Evolutionary conservation across 2,329 filamentous ascomycete genomes (phyloP), one percentile per base, ranked within the genome.

Genomic region (Paraphaeosphaeria minitans): DNA sequence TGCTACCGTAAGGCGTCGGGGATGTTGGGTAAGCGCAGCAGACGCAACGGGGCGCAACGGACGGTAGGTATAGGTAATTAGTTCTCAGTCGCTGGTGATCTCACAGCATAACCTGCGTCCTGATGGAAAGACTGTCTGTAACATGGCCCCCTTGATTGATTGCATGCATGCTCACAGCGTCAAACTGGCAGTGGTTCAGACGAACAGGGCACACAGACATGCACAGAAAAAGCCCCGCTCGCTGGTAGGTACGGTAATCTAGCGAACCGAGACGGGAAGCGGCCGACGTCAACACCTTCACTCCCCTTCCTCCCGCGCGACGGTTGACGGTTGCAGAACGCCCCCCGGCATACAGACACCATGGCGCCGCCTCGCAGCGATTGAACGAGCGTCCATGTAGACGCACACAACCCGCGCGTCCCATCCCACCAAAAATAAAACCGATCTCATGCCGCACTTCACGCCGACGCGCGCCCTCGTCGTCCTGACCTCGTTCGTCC

Each of bases 391-490:
- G 19, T 46, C 53, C 35, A 60, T 60, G 58, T 57, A 60, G 58
- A 42, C 55, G 31, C 31, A 47, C 33, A 21, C 41, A 21, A 42
- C 9, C 41, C 42, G 37, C 16, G 56, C 61, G 35, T 55, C 56
- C 33, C 48, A n/a, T n/a, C n/a, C n/a, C n/a, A n/a, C n/a, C n/a
- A n/a, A n/a, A n/a, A n/a, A n/a, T n/a, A 19, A 37, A 14, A 31
- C 53, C 55, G 57, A 63, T 64, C 47, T 58, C 5, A 75, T 75
- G 73, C 72, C 73, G 47, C 58, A 66, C 55, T 33, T 75, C 48
- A 75, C 71, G 24, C 72, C 70, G 46, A 73, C 72, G 27, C 72
- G 73, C 59, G 58, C 75, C 59, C 65, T 66, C 63, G 58, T 71
- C 47, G 47, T 69, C 22, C 54, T 73, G 24, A 51, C 71, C 41